Evolutionary conservation across 208 protist genomes (phyloP).

Genomic region (Leishmania gerbilli): DNA sequence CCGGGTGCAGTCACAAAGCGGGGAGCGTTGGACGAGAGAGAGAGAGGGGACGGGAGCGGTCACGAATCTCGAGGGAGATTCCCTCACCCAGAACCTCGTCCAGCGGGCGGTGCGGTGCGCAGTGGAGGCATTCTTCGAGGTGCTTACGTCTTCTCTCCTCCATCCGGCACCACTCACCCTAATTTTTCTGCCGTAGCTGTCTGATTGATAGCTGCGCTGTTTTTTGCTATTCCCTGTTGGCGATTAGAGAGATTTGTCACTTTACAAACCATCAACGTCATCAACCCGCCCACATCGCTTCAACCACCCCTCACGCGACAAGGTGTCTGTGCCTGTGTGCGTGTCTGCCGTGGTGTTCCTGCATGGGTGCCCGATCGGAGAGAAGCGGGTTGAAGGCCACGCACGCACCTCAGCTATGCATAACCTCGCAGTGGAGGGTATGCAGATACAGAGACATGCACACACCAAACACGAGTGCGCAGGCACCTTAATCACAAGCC

Average conservation of each 20-base stretch:
- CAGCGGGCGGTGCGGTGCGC: background rate
- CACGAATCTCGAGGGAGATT: background rate
- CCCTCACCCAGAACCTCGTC: background rate
- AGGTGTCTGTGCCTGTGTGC: background rate
- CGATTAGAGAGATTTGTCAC: background rate
- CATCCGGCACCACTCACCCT: background rate
- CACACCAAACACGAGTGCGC: background rate
- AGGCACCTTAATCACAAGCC: background rate
- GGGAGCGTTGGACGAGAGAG: background rate
- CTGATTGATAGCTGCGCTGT: background rate
- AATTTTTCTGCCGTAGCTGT: background rate
- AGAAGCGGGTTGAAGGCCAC: background rate
- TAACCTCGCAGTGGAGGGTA: background rate
- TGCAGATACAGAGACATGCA: background rate
- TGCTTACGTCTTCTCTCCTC: background rate
- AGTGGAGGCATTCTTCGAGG: background rate
- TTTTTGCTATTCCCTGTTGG: background rate
- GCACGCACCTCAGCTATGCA: background rate
- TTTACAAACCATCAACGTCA: background rate
- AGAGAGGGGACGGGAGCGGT: background rate
- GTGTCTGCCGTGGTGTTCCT: background rate
- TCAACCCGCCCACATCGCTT: background rate
- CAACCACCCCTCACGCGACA: background rate
- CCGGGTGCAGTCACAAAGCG: background rate
- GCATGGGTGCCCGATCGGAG: background rate